Conservation (phyloP, 805 yeast species). For the Yarrowia deformans region DNA sequence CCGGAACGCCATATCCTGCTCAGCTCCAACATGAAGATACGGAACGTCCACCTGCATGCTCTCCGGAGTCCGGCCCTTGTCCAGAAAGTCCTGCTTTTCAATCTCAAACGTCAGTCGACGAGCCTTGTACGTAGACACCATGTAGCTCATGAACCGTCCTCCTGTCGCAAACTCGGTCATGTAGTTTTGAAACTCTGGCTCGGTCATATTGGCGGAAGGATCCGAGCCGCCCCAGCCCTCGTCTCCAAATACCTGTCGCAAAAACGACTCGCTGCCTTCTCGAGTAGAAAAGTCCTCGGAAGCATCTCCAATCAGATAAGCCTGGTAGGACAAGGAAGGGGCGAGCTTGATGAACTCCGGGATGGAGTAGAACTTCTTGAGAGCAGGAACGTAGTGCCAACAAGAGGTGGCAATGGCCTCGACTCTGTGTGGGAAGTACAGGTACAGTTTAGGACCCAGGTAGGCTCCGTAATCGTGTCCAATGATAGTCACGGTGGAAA, state of each 20-base stretch:
- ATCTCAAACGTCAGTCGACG: conserved; percentile 35
- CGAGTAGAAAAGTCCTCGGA: conserved; percentile 7
- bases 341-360: conserved; percentile 22
- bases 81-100: conserved; percentile 34
- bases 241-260: conserved; percentile 15
- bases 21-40: conserved; percentile 30
- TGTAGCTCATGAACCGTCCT: conserved; percentile 19
- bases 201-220: conserved; percentile 1
- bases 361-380: background rate
- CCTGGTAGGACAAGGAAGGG: conserved; percentile 28
- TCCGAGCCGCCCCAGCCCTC: background rate
- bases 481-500: conserved; percentile 9
- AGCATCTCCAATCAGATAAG: conserved; percentile 19
- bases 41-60: conserved; percentile 32
- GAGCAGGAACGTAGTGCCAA: conserved; percentile 34
- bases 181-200: conserved; percentile 33
- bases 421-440: conserved; percentile 26
- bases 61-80: conserved; percentile 13
- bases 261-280: conserved; percentile 9
- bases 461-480: conserved; percentile 39
- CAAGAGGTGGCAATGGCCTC: conserved; percentile 34
- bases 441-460: conserved; percentile 27
- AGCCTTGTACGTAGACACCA: conserved; percentile 35
- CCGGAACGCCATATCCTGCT: conserved; percentile 33
- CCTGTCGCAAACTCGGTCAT: conserved; percentile 34